Evolutionary conservation across 371 early-diverging fungal genomes (phyloP).

Genomic region (Chytridium lagenaria): DNA sequence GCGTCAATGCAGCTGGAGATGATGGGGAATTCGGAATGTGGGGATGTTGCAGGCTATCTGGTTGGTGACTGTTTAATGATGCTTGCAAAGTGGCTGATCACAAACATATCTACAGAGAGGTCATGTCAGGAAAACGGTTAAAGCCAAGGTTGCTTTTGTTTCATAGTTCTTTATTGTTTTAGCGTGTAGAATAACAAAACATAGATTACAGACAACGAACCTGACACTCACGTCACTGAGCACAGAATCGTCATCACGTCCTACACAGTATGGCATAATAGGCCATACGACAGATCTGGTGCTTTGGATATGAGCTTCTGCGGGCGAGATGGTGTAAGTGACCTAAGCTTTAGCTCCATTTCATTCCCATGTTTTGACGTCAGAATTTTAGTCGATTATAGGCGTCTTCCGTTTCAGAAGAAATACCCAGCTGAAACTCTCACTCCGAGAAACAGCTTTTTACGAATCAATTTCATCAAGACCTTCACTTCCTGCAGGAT

Average conservation of each 20-base stretch:
- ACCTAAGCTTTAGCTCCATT: background rate
- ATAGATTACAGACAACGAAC: slow-evolving; percentile 9
- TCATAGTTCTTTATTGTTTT: background rate
- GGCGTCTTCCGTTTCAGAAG: background rate
- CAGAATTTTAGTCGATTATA: background rate
- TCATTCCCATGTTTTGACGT: no score
- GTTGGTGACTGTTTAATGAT: background rate
- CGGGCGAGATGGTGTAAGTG: background rate
- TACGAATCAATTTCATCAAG: background rate
- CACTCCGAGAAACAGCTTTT: background rate
- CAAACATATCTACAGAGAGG: background rate
- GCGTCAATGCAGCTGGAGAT: slow-evolving; percentile 5
- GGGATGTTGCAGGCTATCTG: background rate
- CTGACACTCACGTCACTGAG: background rate
- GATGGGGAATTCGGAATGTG: background rate
- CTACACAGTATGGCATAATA: slow-evolving; percentile 3
- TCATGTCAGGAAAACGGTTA: background rate
- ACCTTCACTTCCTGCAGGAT: background rate
- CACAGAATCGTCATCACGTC: slow-evolving; percentile 3
- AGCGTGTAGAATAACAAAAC: background rate
- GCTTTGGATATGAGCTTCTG: background rate
- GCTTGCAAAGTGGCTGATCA: background rate
- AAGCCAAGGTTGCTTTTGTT: background rate
- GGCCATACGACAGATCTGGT: background rate
- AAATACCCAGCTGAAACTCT: background rate